phyloP scores from a whole-genome alignment of 2,329 filamentous ascomycete genomes.

The Aspergillus quadricinctus region DNA sequence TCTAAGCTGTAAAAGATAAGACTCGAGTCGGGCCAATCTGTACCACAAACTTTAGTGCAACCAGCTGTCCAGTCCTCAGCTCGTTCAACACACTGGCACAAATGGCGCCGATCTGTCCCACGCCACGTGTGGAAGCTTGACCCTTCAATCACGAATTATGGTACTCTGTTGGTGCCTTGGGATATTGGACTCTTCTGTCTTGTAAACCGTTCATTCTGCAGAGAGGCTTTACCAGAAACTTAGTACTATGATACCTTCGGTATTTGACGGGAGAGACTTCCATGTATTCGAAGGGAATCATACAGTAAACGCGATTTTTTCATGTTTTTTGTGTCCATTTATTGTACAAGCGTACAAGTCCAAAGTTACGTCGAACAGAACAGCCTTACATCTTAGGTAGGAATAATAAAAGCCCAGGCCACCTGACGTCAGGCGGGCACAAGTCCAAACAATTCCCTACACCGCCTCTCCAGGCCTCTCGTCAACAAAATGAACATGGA shows the following conservation, averaged over 20 bases:
- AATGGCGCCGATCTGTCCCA: conserved; percentile 20
- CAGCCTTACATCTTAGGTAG: background rate
- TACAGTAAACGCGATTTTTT: background rate
- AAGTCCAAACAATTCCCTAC: conserved; percentile 4
- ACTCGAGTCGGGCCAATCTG: background rate
- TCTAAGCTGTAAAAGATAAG: background rate
- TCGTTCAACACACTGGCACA: conserved; percentile 5
- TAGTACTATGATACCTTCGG: background rate
- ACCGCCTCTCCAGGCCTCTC: conserved; percentile 13
- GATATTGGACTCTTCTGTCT: background rate
- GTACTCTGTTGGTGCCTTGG: background rate
- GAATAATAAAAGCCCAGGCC: conserved; percentile 8
- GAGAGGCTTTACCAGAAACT: background rate
- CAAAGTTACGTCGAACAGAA: background rate
- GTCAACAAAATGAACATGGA: background rate
- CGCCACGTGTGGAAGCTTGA: conserved; percentile 30
- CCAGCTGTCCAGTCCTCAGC: background rate
- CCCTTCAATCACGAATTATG: conserved; percentile 10
- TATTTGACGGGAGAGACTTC: background rate
- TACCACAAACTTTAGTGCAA: background rate
- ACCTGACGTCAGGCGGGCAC: conserved; percentile 16
- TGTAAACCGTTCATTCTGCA: background rate
- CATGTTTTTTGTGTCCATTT: background rate
- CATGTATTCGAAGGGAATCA: background rate
- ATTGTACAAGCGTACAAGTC: background rate